phyloP scores from a whole-genome alignment of 1,284 basidiomycete species.

The Austroboletus niveus region DNA sequence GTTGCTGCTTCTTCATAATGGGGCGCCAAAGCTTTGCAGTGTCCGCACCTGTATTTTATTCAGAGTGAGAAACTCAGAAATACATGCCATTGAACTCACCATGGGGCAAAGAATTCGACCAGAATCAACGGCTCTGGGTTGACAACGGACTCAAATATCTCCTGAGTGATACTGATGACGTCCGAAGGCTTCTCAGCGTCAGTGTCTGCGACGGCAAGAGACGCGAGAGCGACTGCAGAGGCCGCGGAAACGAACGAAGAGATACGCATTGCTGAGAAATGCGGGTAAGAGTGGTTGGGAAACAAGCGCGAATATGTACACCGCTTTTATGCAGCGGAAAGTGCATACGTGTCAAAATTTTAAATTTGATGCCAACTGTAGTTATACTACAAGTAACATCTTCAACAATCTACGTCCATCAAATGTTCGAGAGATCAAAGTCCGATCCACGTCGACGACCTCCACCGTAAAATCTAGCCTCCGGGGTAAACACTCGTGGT shows the following conservation, averaged over 20 bases:
- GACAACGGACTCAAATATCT: conserved; percentile 72
- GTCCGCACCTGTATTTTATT: conserved; percentile 64
- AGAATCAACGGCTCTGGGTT: conserved; percentile 77
- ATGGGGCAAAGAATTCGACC: conserved; percentile 95
- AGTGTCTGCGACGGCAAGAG: conserved; percentile 54
- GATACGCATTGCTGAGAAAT: conserved; percentile 58
- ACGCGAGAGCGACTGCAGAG: conserved; percentile 53
- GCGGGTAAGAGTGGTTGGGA: conserved; percentile 1
- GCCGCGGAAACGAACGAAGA: conserved; percentile 49
- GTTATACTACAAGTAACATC: not conserved
- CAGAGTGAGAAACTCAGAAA: not conserved
- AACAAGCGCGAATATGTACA: not conserved
- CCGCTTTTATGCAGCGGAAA: conserved; percentile 22
- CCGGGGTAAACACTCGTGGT: conserved; percentile 59
- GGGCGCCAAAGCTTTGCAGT: conserved; percentile 90
- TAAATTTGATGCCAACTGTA: not conserved
- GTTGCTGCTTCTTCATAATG: conserved; percentile 98
- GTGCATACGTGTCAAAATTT: conserved; percentile 33
- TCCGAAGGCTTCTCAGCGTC: conserved; percentile 67
- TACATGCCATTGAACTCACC: conserved; percentile 44
- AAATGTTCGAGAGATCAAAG: conserved; percentile 60
- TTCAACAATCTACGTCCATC: conserved; percentile 9
- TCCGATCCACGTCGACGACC: conserved; percentile 64
- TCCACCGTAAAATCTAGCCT: conserved; percentile 55
- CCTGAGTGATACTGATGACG: conserved; percentile 73